Conservation (phyloP, 2,329 filamentous ascomycete genomes). For the Alternaria triticimaculans region DNA sequence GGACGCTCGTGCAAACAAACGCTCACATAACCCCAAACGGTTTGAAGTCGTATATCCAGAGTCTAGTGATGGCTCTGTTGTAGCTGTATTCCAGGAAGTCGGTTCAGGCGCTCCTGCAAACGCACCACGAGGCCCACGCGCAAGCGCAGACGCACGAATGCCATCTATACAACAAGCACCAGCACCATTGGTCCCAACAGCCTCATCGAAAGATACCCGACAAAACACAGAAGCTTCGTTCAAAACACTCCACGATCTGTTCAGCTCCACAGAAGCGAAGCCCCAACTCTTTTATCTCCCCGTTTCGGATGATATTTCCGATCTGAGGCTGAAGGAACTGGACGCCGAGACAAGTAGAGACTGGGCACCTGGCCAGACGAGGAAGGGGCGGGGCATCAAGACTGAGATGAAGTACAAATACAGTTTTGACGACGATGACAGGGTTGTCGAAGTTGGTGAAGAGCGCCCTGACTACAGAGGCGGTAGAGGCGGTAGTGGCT, state of each 20-base stretch:
- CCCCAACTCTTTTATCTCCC: conserved; percentile 71
- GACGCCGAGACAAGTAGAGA: conserved; percentile 53
- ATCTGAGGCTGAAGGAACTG: conserved; percentile 68
- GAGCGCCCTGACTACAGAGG: conserved; percentile 35
- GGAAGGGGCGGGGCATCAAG: conserved; percentile 40
- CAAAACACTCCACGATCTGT: conserved; percentile 65
- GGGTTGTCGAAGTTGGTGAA: conserved; percentile 51
- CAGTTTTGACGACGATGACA: conserved; percentile 53
- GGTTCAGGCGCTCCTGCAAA: conserved; percentile 34
- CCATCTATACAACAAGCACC: conserved; percentile 1
- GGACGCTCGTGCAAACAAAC: conserved; percentile 29
- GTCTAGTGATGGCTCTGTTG: conserved; percentile 21
- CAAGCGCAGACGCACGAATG: conserved; percentile 10
- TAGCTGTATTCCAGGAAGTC: conserved; percentile 44
- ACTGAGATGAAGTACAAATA: conserved; percentile 46
- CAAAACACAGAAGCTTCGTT: conserved; percentile 49
- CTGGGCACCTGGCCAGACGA: conserved; percentile 46
- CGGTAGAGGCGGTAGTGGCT: conserved; percentile 8
- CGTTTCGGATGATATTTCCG: conserved; percentile 68
- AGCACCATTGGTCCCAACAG: conserved; percentile 3
- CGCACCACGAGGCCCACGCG: conserved; percentile 31
- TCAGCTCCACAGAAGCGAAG: conserved; percentile 65
- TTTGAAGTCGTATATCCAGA: conserved; percentile 43
- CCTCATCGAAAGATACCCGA: conserved; percentile 16
- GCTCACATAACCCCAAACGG: conserved; percentile 28